Base-by-base conservation (phyloP, 768 basidiomycete species). In the Trametes punicea region DNA sequence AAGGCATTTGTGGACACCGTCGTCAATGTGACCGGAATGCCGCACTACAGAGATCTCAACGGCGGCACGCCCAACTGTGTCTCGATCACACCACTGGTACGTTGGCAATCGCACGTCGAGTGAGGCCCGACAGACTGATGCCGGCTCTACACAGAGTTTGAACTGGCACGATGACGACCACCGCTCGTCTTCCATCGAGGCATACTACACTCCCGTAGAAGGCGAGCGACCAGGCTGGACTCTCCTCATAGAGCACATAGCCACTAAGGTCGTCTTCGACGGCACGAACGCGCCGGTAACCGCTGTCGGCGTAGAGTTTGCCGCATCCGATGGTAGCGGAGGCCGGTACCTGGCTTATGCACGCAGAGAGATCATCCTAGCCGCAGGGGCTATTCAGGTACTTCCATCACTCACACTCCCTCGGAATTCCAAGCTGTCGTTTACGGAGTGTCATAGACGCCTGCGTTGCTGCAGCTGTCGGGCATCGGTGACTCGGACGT, bases 51-150 rank as follows among this genome's bases (percentile, higher is more conserved):
- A 30, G 82, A 84, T 64, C 62, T 81, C 36, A 83, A 82, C 62
- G 81, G 82, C 26, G 81, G 82, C 0, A 74, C 72, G 13, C 77
- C 80, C 6, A 81, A 82, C 58, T 77, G 77, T 54, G 82, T 84
- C 3, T 77, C 81, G 0, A 77, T 81, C 58, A 80, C 79, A 8
- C 82, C 82, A 4, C 64, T 79, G 18, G 80, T 80, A 51, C 47
- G 74, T 64, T 4, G 2, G 16, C 10, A 9, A n/a, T n/a, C n/a
- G 34, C 34, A 15, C 13, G 15, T 36, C 15, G 15, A n/a, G 9
- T 9, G 4, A 9, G 13, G 15, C 34, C 34, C 15, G 15, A n/a
- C 8, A 16, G 8, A 15, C 15, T 8, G 34, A 8, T 9, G 13
- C 5, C n/a, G 13, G 34, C 13, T n/a, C 34, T 36, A 5, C 34